phyloP scores from a whole-genome alignment of 306 rosid genomes.

The Dicorynia guianensis region DNA sequence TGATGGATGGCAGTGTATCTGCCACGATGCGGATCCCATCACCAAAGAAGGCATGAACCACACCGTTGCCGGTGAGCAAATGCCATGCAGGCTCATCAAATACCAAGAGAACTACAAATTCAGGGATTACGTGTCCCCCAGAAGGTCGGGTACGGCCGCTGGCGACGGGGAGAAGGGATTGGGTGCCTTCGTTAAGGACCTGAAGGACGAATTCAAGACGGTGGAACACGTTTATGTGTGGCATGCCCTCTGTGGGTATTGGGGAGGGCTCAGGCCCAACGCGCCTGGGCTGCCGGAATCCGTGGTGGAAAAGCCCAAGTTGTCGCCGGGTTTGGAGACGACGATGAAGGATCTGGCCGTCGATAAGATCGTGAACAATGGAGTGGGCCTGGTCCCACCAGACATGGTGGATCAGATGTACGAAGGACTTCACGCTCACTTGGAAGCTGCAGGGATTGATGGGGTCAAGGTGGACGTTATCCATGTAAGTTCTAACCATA shows the following conservation, averaged over 20 bases:
- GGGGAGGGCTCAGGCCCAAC: conserved; percentile 90
- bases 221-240: conserved; percentile 89
- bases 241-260: conserved; percentile 94
- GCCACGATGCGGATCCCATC: conserved; percentile 68
- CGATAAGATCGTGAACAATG: conserved; percentile 75
- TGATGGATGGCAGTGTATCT: conserved; percentile 93
- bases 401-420: conserved; percentile 68
- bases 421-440: conserved; percentile 79
- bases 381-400: conserved; percentile 82
- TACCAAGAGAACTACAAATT: conserved; percentile 80
- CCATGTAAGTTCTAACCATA: conserved; percentile 63
- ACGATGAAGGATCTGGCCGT: conserved; percentile 96
- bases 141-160: background rate
- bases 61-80: conserved; percentile 80
- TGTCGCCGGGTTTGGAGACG: conserved; percentile 63
- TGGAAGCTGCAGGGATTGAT: conserved; percentile 76
- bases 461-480: conserved; percentile 97
- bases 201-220: conserved; percentile 68
- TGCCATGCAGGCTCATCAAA: conserved; percentile 86
- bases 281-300: conserved; percentile 69
- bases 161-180: conserved; percentile 50
- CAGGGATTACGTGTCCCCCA: conserved; percentile 55
- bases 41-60: conserved; percentile 77
- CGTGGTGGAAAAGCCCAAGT: conserved; percentile 50
- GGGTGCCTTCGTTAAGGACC: conserved; percentile 70